Base-by-base conservation (phyloP, 768 basidiomycete species). In the Pleurotus sapidus region DNA sequence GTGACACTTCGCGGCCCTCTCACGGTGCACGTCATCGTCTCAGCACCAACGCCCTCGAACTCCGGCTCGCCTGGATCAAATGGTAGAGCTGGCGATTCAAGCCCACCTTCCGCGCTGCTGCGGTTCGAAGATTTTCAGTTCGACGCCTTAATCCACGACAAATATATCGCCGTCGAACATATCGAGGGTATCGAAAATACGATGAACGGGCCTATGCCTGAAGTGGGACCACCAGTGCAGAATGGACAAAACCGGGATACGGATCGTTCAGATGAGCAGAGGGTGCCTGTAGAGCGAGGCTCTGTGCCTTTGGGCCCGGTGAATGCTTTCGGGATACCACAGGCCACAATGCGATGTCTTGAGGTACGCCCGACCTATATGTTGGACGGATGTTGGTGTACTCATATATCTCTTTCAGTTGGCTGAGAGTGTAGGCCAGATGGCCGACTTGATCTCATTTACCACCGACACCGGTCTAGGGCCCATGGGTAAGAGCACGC, bases 281-380 rank as follows among this genome's bases (percentile, higher is more conserved):
- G 84, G 56, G 71, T 84, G 42, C 63, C 79, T 49, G 83, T 89
- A 47, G 83, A 84, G 15, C 74, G 74, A 37, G 88, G 82, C 30
- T 76, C 76, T n/a, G 82, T 92, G 62, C 91, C 92, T 11, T 83
- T 84, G 4, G 91, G 92, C 64, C 91, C 91, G 7, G 89, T 93
- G 51, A 93, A 93, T 65, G 89, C 88, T 18, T 93, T 93, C 71
- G 91, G 91, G 4, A 91, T 93, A 54, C 90, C 91, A 5, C 90
- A 93, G 66, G 90, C 89, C 2, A 91, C 91, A 15, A 93, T 93
- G 92, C 79, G 91, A 55, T 92, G 90, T 79, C 74, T 93, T 37
- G 91, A 93, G 80, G 88, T 88, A 57, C 56, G 79, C 67, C 49
- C 34, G 12, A 37, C 34, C 30, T 59, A 20, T 20, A 15, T 50